phyloP scores from a whole-genome alignment of 495 filamentous ascomycete genomes.

The Xylaria longipes region DNA sequence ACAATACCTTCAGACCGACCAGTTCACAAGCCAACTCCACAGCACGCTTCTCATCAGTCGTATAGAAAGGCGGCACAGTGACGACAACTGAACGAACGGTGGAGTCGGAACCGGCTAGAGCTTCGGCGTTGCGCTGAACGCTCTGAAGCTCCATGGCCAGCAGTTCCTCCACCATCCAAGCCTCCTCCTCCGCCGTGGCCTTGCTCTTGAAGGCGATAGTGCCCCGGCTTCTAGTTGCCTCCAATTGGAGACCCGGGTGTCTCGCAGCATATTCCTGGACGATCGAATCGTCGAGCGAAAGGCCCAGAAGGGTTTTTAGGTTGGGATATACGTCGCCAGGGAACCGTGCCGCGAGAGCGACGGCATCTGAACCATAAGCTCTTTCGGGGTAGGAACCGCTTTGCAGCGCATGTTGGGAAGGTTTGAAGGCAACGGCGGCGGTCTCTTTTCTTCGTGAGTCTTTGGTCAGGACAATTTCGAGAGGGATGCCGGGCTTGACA shows the following conservation, averaged over 20 bases:
- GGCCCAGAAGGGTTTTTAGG: slow-evolving; percentile 83
- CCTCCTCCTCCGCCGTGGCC: slow-evolving; percentile 65
- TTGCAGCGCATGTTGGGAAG: slow-evolving; percentile 63
- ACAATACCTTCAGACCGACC: slow-evolving; percentile 84
- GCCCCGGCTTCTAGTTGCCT: slow-evolving; percentile 63
- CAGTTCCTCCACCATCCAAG: slow-evolving; percentile 90
- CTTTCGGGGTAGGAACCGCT: slow-evolving; percentile 79
- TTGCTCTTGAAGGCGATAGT: slow-evolving; percentile 78
- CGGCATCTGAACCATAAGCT: slow-evolving; percentile 88
- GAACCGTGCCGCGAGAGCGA: slow-evolving; percentile 85
- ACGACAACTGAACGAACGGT: slow-evolving; percentile 81
- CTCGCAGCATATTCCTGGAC: slow-evolving; percentile 71
- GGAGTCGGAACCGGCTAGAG: slow-evolving; percentile 78
- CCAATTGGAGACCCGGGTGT: slow-evolving; percentile 72
- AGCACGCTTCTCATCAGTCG: slow-evolving; percentile 83
- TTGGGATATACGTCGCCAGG: slow-evolving; percentile 94
- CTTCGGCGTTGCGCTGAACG: slow-evolving; percentile 84
- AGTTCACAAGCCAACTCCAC: slow-evolving; percentile 82
- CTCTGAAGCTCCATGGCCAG: slow-evolving; percentile 95
- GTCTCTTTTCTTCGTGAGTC: slow-evolving; percentile 96
- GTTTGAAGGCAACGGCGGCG: slow-evolving; percentile 93
- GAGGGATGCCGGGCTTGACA: slow-evolving; percentile 96
- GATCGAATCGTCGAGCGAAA: slow-evolving; percentile 65
- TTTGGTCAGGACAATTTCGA: slow-evolving; percentile 98
- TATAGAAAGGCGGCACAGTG: slow-evolving; percentile 92